Base-by-base conservation (phyloP, 495 filamentous ascomycete species). In the Lophiotrema nucula region DNA sequence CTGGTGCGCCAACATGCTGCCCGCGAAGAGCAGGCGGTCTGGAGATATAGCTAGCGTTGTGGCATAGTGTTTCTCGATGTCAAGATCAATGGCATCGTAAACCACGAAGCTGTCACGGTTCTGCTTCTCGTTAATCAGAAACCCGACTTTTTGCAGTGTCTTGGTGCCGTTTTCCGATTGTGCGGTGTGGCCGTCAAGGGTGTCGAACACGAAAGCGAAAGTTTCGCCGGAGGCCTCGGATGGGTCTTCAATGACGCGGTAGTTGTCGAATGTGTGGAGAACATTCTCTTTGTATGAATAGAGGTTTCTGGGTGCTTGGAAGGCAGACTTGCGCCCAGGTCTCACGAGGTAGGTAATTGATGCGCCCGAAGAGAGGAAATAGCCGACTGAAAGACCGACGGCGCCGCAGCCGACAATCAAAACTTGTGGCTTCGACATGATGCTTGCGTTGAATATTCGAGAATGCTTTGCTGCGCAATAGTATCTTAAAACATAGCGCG, bases 231-330 rank as follows among this genome's bases (percentile, higher is more conserved):
- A n/a, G 18, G 33, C 46, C 33, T 48, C 46, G 23, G 10, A 28
- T 27, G 46, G 4, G 2, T 22, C 27, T 21, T 48, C 46, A 15
- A 48, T 48, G 25, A 48, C 23, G 2, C 46, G 22, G 26, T 48
- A 48, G 25, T 31, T 48, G 3, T 48, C 46, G 18, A 48, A 48
- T 2, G 21, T 26, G 22, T n/a, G 46, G 3, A 48, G 46, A 3
- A n/a, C 26, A 18, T 48, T 48, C 24, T 48, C 46, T 48, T 48
- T 48, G 18, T 48, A 48, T 8, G 27, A 22, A 26, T 48, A 48
- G 6, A 48, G 46, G 2, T 23, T 16, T 31, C 33, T 48, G 12
- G 46, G 46, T 6, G 46, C 3, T 4, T 13, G 3, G 16, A 48
- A 48, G 46, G 46, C 46, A 2, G 46, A 23, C 15, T 27, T 48